Conservation (phyloP, 805 yeast genomes). For the Metschnikowia similis region DNA sequence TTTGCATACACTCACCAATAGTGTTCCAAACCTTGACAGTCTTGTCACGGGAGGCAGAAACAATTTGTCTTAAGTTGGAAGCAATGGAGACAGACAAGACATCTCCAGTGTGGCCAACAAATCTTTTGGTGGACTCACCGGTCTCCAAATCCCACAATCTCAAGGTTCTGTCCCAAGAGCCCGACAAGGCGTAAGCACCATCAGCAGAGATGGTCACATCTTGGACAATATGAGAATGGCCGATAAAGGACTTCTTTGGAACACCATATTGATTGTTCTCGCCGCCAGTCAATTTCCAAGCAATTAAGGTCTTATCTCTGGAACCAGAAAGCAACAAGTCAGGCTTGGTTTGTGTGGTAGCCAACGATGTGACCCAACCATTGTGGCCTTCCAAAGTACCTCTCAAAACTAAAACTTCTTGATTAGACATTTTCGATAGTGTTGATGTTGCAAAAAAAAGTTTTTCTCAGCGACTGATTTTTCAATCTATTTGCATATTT, state of each 20-base stretch:
- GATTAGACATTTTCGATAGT: constrained; percentile 56
- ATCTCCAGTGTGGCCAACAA: constrained; percentile 97
- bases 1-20: constrained; percentile 93
- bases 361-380: constrained; percentile 95
- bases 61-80: constrained; percentile 94
- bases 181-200: constrained; percentile 96
- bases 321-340: constrained; percentile 97
- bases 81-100: constrained; percentile 96
- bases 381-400: constrained; percentile 93
- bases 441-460: constrained; percentile 6
- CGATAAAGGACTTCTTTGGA: constrained; percentile 94
- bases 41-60: constrained; percentile 98
- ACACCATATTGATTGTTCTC: constrained; percentile 93
- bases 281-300: constrained; percentile 95
- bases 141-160: constrained; percentile 96
- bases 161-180: constrained; percentile 99
- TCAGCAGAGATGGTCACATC: constrained; percentile 97
- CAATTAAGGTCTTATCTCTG: constrained; percentile 97
- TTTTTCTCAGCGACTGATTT: constrained; percentile 8
- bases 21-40: constrained; percentile 99
- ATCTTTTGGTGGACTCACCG: constrained; percentile 91
- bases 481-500: constrained; percentile 10
- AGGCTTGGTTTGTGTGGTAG: constrained; percentile 98
- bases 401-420: constrained; percentile 98
- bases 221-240: constrained; percentile 99